Evolutionary conservation across 2,329 filamentous ascomycete species (phyloP).

Genomic region (Endothia cerciana): DNA sequence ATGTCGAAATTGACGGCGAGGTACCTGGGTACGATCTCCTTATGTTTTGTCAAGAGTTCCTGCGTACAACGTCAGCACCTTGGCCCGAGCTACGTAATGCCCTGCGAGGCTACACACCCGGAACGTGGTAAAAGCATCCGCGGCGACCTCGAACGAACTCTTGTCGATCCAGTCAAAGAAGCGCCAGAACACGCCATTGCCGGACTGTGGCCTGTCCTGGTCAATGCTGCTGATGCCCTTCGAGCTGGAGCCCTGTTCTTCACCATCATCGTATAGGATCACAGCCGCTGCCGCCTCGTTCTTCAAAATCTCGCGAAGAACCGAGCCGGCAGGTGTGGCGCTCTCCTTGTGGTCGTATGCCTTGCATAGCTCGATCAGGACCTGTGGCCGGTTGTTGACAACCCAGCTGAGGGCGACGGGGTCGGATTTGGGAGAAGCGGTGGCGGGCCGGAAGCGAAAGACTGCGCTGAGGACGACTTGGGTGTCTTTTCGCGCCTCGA

Average conservation of each 20-base stretch:
- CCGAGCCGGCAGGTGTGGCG: conserved; percentile 86
- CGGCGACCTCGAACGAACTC: conserved; percentile 93
- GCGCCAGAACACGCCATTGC: conserved; percentile 89
- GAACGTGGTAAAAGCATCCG: conserved; percentile 97
- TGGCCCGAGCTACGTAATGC: not conserved
- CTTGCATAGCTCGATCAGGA: conserved; percentile 84
- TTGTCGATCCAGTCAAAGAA: conserved; percentile 98
- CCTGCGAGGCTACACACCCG: conserved; percentile 60
- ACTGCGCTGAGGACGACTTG: conserved; percentile 96
- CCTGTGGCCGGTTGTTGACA: conserved; percentile 81
- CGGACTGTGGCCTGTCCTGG: conserved; percentile 73
- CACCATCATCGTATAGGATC: conserved; percentile 89
- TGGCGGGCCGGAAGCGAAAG: conserved; percentile 81
- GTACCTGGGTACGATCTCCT: conserved; percentile 85
- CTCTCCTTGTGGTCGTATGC: conserved; percentile 91
- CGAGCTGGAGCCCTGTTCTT: conserved; percentile 69
- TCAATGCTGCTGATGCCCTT: conserved; percentile 79
- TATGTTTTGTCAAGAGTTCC: conserved; percentile 95
- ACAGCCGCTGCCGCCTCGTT: conserved; percentile 89
- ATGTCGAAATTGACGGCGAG: conserved; percentile 87
- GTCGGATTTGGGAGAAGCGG: conserved; percentile 69
- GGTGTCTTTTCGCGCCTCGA: conserved; percentile 94
- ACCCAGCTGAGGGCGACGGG: conserved; percentile 88
- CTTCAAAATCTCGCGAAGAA: conserved; percentile 85
- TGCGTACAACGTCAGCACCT: conserved; percentile 41